Evolutionary conservation across 1,284 basidiomycete species (phyloP).

Genomic region (Acaromyces ingoldii): DNA sequence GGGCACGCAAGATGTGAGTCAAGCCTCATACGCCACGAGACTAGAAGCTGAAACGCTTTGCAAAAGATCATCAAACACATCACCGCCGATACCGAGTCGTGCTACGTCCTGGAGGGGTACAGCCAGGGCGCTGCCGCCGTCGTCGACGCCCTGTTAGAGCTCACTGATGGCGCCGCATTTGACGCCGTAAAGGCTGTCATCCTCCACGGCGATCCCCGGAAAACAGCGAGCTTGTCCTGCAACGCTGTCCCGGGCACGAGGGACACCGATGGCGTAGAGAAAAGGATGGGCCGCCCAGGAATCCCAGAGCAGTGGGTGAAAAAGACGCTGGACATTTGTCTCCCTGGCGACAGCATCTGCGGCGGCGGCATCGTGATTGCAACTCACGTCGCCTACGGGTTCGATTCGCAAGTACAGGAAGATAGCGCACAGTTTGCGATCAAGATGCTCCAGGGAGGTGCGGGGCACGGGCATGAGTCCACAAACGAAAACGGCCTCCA

Average conservation of each 20-base stretch:
- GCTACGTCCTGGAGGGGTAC: slow-evolving; percentile 30
- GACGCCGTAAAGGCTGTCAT: slow-evolving; percentile 47
- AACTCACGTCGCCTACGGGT: too few relatives aligned
- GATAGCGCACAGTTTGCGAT: too few relatives aligned
- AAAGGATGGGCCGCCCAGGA: slow-evolving; percentile 15
- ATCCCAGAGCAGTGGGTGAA: slow-evolving; percentile 31
- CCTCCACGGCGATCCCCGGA: slow-evolving; percentile 44
- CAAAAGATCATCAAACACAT: slow-evolving; percentile 15
- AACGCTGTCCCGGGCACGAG: slow-evolving; percentile 32
- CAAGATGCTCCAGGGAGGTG: too few relatives aligned
- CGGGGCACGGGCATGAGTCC: too few relatives aligned
- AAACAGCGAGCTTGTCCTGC: slow-evolving; percentile 38
- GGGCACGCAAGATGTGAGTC: slow-evolving; percentile 35
- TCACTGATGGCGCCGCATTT: slow-evolving; percentile 24
- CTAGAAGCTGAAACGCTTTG: slow-evolving; percentile 10
- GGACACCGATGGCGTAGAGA: slow-evolving; percentile 25
- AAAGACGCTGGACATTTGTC: slow-evolving; percentile 48
- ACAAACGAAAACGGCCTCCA: too few relatives aligned
- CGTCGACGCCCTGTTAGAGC: slow-evolving; percentile 28
- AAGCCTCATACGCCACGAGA: too few relatives aligned
- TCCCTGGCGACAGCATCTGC: too few relatives aligned
- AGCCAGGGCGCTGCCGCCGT: slow-evolving; percentile 43
- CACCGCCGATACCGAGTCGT: slow-evolving; percentile 16
- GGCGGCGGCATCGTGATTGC: too few relatives aligned
- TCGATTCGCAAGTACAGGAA: too few relatives aligned